Percentiles rank a stretch among this genome's conserved stretches.
Conservation (phyloP, 1,139 yeast species). For the Geotrichum fermentans region DNA sequence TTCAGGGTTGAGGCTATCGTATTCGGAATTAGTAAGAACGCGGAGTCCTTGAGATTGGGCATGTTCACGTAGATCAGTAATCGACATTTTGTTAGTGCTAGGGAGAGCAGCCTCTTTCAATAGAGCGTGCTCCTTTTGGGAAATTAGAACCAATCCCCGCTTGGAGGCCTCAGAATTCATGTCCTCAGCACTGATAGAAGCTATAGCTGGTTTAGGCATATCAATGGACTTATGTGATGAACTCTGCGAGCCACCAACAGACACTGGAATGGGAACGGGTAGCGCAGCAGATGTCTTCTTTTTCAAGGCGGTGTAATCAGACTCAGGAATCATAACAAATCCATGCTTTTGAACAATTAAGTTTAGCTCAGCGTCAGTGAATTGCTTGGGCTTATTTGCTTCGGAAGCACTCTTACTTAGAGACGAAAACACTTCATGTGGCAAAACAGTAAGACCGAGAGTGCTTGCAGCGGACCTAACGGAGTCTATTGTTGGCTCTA, state of each 20-base stretch:
- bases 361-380: conserved; percentile 8
- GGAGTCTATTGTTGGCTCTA: conserved; percentile 16
- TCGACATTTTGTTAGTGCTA: conserved; percentile 21
- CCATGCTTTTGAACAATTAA: conserved; percentile 16
- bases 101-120: conserved; percentile 11
- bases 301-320: conserved; percentile 18
- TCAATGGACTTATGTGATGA: conserved; percentile 11
- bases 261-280: conserved; percentile 16
- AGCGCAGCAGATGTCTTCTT: conserved; percentile 20
- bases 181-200: conserved; percentile 14
- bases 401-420: conserved; percentile 16
- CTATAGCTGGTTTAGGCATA: conserved; percentile 3
- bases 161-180: conserved; percentile 18
- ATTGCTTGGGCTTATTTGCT: conserved; percentile 15
- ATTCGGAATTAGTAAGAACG: conserved; percentile 23
- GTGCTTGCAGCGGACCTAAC: conserved; percentile 14
- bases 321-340: conserved; percentile 17
- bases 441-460: conserved; percentile 18
- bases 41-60: conserved; percentile 24
- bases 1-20: conserved; percentile 13
- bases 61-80: conserved; percentile 26
- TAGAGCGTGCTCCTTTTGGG: conserved; percentile 20
- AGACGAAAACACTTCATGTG: conserved; percentile 17
- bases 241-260: conserved; percentile 3
- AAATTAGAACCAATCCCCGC: conserved; percentile 19